These are phyloP conservation scores for Neurospora sp. DNA, from an alignment of 495 filamentous ascomycete species.

Conservation along the genomic window DNA sequence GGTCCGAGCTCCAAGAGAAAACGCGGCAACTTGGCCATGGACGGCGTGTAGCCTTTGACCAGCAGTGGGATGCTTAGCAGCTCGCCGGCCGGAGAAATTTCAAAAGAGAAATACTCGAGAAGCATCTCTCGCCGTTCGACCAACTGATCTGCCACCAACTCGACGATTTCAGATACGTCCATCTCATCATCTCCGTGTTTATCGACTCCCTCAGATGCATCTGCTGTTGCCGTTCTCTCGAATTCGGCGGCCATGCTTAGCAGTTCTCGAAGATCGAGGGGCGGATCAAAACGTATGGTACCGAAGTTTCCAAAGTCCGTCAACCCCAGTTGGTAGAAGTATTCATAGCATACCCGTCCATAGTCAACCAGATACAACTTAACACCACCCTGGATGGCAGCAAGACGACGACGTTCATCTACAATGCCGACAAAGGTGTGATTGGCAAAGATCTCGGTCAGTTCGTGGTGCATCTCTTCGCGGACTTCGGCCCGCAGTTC, in stretches of 20 bases:
- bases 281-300: constrained; percentile 64
- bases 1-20: constrained; percentile 88
- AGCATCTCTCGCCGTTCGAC: constrained; percentile 77
- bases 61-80: constrained; percentile 73
- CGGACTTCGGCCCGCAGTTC: constrained; percentile 72
- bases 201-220: background rate
- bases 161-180: constrained; percentile 56
- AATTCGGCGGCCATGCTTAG: constrained; percentile 62
- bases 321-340: constrained; percentile 94
- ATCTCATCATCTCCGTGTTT: constrained; percentile 41
- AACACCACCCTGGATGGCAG: constrained; percentile 85
- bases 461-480: constrained; percentile 73
- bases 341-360: constrained; percentile 75
- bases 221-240: constrained; percentile 37
- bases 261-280: constrained; percentile 60
- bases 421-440: constrained; percentile 94
- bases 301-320: constrained; percentile 98
- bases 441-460: constrained; percentile 80
- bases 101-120: constrained; percentile 80
- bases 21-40: constrained; percentile 73
- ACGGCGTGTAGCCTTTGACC: constrained; percentile 79
- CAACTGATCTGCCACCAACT: constrained; percentile 48
- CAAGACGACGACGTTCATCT: constrained; percentile 76
- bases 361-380: constrained; percentile 94
- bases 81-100: constrained; percentile 70